A percentile compares a stretch with the other conserved stretches of the same genome.
Evolutionary conservation across 768 basidiomycete species (phyloP).

Genomic region (Mycena maculata): DNA sequence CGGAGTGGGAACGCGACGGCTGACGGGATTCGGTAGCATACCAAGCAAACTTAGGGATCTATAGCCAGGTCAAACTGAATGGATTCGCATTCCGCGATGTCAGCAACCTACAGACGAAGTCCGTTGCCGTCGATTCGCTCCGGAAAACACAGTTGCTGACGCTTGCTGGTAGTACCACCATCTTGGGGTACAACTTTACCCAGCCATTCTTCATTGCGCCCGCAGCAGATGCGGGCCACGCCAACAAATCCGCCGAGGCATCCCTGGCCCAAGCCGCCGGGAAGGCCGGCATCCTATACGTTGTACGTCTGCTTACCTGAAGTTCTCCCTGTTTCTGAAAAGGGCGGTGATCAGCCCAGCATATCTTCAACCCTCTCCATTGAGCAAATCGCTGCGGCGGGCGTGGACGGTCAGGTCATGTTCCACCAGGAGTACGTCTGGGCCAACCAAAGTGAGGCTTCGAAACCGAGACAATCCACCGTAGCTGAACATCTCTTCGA

Average conservation of each 20-base stretch:
- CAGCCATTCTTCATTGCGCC: slow-evolving; percentile 60
- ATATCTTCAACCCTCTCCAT: slow-evolving; percentile 42
- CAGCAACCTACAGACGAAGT: slow-evolving; percentile 36
- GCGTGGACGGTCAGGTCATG: slow-evolving; percentile 38
- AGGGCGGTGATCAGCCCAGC: slow-evolving; percentile 35
- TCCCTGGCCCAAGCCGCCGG: slow-evolving; percentile 57
- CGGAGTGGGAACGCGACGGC: neutral
- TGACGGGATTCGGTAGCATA: slow-evolving; percentile 24
- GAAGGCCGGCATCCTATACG: slow-evolving; percentile 54
- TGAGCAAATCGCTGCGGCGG: slow-evolving; percentile 41
- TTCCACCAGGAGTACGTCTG: slow-evolving; percentile 44
- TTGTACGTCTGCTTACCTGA: slow-evolving; percentile 25
- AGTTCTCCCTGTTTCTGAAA: neutral
- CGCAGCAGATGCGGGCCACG: slow-evolving; percentile 51
- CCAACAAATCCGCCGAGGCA: slow-evolving; percentile 58
- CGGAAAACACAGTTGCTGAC: neutral
- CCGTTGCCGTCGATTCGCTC: slow-evolving; percentile 2
- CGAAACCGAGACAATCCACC: neutral
- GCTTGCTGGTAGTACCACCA: slow-evolving; percentile 35
- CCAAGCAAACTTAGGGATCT: slow-evolving; percentile 42
- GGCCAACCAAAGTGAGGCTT: slow-evolving; percentile 23
- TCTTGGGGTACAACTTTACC: slow-evolving; percentile 41
- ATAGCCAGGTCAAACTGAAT: slow-evolving; percentile 38
- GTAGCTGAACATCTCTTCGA: slow-evolving; percentile 5
- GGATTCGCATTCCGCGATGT: slow-evolving; percentile 41